A percentile compares a stretch with the other conserved stretches of the same genome.
These are phyloP conservation scores for Saprolegnia parasitica DNA, from an alignment of 352 stramenopile genomes.

Conservation along the genomic window DNA sequence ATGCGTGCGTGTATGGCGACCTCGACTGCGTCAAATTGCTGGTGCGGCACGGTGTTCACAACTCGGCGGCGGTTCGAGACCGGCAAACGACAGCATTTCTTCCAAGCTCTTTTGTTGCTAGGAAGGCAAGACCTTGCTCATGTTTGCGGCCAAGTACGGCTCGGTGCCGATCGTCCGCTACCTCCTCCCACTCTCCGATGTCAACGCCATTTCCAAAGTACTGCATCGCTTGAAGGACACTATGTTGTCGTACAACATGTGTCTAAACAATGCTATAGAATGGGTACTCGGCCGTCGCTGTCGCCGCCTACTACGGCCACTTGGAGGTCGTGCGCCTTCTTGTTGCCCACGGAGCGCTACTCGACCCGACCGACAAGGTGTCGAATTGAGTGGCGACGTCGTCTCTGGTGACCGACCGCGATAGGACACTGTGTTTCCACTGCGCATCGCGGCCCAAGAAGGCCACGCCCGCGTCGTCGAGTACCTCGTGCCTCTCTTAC, in stretches of 20 bases:
- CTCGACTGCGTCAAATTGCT: constrained; percentile 3
- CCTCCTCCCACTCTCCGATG: background rate
- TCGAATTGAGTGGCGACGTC: background rate
- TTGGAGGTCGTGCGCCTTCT: background rate
- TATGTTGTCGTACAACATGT: background rate
- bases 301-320: constrained; percentile 4
- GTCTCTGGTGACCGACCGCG: background rate
- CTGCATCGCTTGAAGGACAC: background rate
- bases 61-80: background rate
- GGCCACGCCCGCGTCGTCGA: background rate
- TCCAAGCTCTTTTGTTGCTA: background rate
- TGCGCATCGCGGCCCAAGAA: constrained; percentile 12
- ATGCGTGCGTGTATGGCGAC: background rate
- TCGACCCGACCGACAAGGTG: background rate
- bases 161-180: background rate
- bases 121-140: constrained; percentile 4
- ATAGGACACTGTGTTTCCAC: constrained; percentile 6
- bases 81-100: background rate
- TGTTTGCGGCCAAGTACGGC: constrained; percentile 10
- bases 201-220: constrained; percentile 9
- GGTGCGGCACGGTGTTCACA: background rate
- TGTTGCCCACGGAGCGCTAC: background rate
- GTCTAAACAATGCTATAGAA: constrained; percentile 1
- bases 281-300: constrained; percentile 5
- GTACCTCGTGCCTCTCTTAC: background rate